Percentiles rank a stretch among this genome's conserved stretches.
Evolutionary conservation across 495 filamentous ascomycete species (phyloP).

Genomic region (Aspergillus egyptiacus): DNA sequence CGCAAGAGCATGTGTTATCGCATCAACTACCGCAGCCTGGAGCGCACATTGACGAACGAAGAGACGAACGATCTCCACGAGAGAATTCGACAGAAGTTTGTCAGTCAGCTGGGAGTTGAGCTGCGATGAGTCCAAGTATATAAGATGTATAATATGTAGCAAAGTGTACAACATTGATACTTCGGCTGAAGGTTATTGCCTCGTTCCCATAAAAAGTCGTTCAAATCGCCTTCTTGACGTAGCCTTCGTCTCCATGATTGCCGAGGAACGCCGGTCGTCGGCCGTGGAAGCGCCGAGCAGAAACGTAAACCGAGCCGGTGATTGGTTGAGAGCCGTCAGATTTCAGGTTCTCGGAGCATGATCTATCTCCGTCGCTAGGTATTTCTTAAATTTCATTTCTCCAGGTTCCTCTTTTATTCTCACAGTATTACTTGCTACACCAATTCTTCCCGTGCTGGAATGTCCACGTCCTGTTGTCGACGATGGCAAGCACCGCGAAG

Average conservation of each 20-base stretch:
- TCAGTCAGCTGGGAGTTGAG: slow-evolving; percentile 69
- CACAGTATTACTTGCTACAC: too few species aligned
- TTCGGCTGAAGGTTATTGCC: not conserved
- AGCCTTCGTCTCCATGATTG: slow-evolving; percentile 9
- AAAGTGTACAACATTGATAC: slow-evolving; percentile 1
- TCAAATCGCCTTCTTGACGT: not conserved
- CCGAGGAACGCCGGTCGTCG: slow-evolving; percentile 20
- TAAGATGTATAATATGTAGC: slow-evolving; percentile 11
- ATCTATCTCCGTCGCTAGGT: slow-evolving; percentile 34
- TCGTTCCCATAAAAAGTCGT: not conserved
- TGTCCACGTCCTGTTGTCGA: slow-evolving; percentile 24
- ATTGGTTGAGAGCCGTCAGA: slow-evolving; percentile 31
- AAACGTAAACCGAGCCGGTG: slow-evolving; percentile 28
- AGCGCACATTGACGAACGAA: slow-evolving; percentile 76
- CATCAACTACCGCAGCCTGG: slow-evolving; percentile 85
- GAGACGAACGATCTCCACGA: slow-evolving; percentile 75
- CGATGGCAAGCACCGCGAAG: slow-evolving; percentile 39
- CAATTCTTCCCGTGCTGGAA: slow-evolving; percentile 14
- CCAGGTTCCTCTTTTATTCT: slow-evolving; percentile 1
- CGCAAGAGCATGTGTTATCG: slow-evolving; percentile 84
- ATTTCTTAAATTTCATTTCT: slow-evolving; percentile 9
- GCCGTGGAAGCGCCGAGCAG: not conserved
- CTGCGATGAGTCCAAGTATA: slow-evolving; percentile 50
- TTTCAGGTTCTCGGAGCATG: slow-evolving; percentile 31
- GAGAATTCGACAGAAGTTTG: slow-evolving; percentile 53